These are phyloP conservation scores for Metroxylon sagu DNA, from an alignment of 176 grass and related monocot genomes.

Conservation along the genomic window DNA sequence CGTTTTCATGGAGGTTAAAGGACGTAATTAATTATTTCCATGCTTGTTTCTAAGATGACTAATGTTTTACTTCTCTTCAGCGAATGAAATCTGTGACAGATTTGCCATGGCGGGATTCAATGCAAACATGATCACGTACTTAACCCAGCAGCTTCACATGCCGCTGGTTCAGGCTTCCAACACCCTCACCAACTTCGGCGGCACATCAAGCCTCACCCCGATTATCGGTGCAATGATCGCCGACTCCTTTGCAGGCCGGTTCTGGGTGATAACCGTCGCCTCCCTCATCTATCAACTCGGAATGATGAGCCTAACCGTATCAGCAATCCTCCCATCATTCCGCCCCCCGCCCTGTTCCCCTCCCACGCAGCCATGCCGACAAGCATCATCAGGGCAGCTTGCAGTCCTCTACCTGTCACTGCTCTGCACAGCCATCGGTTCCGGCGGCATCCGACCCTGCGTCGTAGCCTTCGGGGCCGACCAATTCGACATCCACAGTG, in stretches of 20 bases:
- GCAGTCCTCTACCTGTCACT: too few relatives aligned
- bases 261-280: constrained; percentile 15
- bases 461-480: too few relatives aligned
- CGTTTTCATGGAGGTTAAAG: too few relatives aligned
- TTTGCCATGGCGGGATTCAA: constrained; percentile 11
- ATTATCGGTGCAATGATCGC: constrained; percentile 5
- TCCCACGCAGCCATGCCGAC: too few relatives aligned
- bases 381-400: too few relatives aligned
- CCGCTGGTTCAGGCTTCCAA: constrained; percentile 14
- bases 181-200: constrained; percentile 18
- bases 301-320: constrained; percentile 11
- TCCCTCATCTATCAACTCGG: constrained; percentile 9
- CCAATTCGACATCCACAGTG: too few relatives aligned
- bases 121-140: constrained; percentile 18
- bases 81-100: constrained; percentile 12
- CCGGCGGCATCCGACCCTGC: too few relatives aligned
- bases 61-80: neutral
- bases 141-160: constrained; percentile 20
- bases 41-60: too few relatives aligned
- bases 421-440: too few relatives aligned
- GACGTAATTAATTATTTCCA: too few relatives aligned
- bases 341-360: neutral
- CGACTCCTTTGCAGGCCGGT: constrained; percentile 16
- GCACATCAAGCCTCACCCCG: constrained; percentile 13
- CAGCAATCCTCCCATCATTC: constrained; percentile 4